Evolutionary conservation across 345 rosid species (phyloP).

Genomic region (Fremontodendron californicum): DNA sequence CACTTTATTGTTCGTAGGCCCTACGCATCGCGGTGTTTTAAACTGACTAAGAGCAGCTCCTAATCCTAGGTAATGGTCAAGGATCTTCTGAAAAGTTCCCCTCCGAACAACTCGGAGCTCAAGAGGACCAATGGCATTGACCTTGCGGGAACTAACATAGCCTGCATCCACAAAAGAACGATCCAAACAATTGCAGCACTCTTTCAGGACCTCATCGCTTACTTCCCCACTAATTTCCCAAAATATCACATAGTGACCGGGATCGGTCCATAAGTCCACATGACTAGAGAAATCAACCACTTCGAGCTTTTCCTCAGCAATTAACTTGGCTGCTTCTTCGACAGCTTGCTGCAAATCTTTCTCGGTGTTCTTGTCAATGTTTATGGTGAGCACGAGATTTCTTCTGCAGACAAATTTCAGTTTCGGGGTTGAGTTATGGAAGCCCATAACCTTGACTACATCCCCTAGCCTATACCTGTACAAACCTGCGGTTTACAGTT

Average conservation of each 20-base stretch:
- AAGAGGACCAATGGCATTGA: slow-evolving; percentile 62
- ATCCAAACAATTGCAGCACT: slow-evolving; percentile 76
- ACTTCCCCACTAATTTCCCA: slow-evolving; percentile 79
- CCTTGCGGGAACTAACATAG: slow-evolving; percentile 66
- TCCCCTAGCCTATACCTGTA: slow-evolving; percentile 93
- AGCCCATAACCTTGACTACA: slow-evolving; percentile 68
- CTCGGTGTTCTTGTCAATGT: slow-evolving; percentile 96
- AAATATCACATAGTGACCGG: slow-evolving; percentile 83
- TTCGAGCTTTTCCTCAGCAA: slow-evolving; percentile 64
- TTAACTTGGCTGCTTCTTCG: slow-evolving; percentile 58
- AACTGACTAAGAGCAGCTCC: slow-evolving; percentile 83
- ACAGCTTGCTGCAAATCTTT: slow-evolving; percentile 73
- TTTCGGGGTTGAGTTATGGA: slow-evolving; percentile 80
- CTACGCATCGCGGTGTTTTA: slow-evolving; percentile 81
- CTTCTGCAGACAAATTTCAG: slow-evolving; percentile 79
- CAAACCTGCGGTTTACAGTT: slow-evolving; percentile 48
- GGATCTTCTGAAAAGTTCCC: slow-evolving; percentile 74
- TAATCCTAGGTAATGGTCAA: slow-evolving; percentile 67
- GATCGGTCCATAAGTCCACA: slow-evolving; percentile 61
- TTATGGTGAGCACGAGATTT: slow-evolving; percentile 65
- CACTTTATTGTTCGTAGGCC: slow-evolving; percentile 46
- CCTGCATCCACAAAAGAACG: slow-evolving; percentile 71
- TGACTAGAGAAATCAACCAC: slow-evolving; percentile 81
- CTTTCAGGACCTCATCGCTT: slow-evolving; percentile 49
- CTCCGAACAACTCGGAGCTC: slow-evolving; percentile 65